A percentile compares a stretch with the other conserved stretches of the same genome.
Conservation (phyloP, 495 filamentous ascomycete species). For the Delitschia confertaspora region DNA sequence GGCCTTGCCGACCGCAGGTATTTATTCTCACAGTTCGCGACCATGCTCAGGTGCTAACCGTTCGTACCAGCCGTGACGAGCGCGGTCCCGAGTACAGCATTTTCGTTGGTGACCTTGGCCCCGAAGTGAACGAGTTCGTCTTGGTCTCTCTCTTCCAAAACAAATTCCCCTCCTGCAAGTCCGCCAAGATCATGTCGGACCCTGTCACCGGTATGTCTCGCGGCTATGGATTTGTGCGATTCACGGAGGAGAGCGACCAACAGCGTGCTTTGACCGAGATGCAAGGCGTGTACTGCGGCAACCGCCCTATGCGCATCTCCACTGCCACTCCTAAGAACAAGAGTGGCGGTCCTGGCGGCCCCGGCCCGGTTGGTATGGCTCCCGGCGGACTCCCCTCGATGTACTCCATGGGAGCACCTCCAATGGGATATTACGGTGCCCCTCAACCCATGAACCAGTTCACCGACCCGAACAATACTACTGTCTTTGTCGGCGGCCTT, state of each 20-base stretch:
- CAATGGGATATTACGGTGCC: conserved; percentile 71
- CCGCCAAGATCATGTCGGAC: conserved; percentile 99
- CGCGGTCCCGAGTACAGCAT: conserved; percentile 93
- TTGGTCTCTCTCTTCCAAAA: conserved; percentile 94
- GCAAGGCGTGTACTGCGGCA: conserved; percentile 99
- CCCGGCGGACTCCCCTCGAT: conserved; percentile 42
- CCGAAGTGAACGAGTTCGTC: conserved; percentile 98
- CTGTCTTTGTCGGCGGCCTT: conserved; percentile 94
- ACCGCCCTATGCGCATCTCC: conserved; percentile 97
- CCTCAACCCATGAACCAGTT: conserved; percentile 99
- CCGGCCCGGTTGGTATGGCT: conserved; percentile 43
- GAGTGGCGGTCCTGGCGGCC: conserved; percentile 50
- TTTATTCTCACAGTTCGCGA: conserved; percentile 27
- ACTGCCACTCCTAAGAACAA: conserved; percentile 97
- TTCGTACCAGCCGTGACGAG: conserved; percentile 63
- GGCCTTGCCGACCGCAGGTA: conserved; percentile 89
- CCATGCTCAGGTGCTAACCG: background rate
- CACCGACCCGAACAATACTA: conserved; percentile 99
- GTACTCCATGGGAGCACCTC: conserved; percentile 65
- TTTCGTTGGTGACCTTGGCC: conserved; percentile 95
- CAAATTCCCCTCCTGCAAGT: conserved; percentile 93
- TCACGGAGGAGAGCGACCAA: conserved; percentile 88
- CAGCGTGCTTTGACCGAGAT: conserved; percentile 93
- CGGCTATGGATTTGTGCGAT: conserved; percentile 96
- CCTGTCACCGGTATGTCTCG: conserved; percentile 96